Evolutionary conservation across 768 basidiomycete genomes (phyloP), one percentile per base, ranked within the genome.

Genomic region (Dioszegia hungarica): DNA sequence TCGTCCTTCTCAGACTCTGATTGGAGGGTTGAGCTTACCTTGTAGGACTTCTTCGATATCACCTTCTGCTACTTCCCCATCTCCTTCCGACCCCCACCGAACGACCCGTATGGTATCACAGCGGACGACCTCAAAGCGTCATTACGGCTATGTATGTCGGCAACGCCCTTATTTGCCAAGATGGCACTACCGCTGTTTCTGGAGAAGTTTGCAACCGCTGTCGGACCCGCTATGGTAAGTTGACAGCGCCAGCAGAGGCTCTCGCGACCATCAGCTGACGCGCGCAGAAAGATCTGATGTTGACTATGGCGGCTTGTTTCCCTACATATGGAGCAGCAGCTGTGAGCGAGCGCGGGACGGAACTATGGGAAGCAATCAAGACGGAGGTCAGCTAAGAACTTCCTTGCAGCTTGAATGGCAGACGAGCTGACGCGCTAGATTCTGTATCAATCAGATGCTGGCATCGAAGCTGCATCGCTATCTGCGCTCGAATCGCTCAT

Each of bases 21-120:
- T n/a, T n/a, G n/a, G n/a, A n/a, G 66, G 60, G 83, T 68, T 19
- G 40, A 5, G 37, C 34, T 58, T 33, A 29, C 27, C 25, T 59
- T 37, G 54, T 45, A 97, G 91, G 83, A 86, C 49, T 79, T 98
- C 45, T 98, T 94, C 78, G 90, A 97, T 67, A 86, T 97, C 72
- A 88, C 86, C 0, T 98, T 93, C 75, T 98, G 95, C 75, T 99
- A 99, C 75, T 99, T 97, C 78, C 95, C 95, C 0, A 98, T 99
- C 54, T 90, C 91, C 0, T 99, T 95, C 79, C 83, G 88, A 56
- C 91, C 94, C 9, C 90, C 93, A 17, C 87, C 90, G 0, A 86
- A 91, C 64, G 92, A 98, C 70, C 91, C 90, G 17, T 92, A 94
- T 73, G 87, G 88, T 3, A 93, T 99, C 57, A 88, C 86, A 2